Percentiles rank a stretch among this genome's conserved stretches.
Conservation (phyloP, 1,284 basidiomycete genomes). For the Cryptococcus amylolentus region DNA sequence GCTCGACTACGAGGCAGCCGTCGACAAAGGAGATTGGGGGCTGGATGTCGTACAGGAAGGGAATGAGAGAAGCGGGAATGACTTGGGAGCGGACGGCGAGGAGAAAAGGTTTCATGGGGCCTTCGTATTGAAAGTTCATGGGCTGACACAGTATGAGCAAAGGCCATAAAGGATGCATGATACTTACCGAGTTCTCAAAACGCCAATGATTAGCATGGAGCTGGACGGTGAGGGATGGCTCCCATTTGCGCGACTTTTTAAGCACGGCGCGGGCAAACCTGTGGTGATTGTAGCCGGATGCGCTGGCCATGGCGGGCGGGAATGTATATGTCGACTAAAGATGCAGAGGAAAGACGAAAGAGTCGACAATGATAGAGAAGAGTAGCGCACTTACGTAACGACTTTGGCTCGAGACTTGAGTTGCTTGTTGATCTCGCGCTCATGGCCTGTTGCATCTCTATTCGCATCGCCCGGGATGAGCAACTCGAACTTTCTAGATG, state of each 20-base stretch:
- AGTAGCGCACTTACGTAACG: background rate
- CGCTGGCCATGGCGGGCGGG: slow-evolving; percentile 42
- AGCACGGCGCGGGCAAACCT: slow-evolving; percentile 47
- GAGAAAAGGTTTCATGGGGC: slow-evolving; percentile 50
- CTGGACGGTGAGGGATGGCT: slow-evolving; percentile 48
- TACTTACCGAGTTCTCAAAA: slow-evolving; percentile 47
- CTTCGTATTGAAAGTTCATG: slow-evolving; percentile 43
- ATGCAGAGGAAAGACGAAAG: background rate
- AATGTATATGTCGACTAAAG: background rate
- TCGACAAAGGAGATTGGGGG: slow-evolving; percentile 48
- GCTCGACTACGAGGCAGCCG: slow-evolving; percentile 50
- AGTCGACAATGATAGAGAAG: background rate
- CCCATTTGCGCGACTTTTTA: slow-evolving; percentile 50
- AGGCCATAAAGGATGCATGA: background rate
- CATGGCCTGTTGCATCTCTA: background rate
- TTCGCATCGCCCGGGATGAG: slow-evolving; percentile 31
- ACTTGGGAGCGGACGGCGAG: slow-evolving; percentile 48
- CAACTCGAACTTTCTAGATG: slow-evolving; percentile 56
- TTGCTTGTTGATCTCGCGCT: background rate
- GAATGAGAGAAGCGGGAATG: slow-evolving; percentile 46
- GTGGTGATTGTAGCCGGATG: slow-evolving; percentile 51
- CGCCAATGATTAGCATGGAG: slow-evolving; percentile 45
- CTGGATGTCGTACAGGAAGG: slow-evolving; percentile 46
- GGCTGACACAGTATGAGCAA: slow-evolving; percentile 5
- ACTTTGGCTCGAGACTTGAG: background rate